These are phyloP conservation scores for Canna indica DNA, from an alignment of 176 grass and related monocot genomes.

Conservation along the genomic window DNA sequence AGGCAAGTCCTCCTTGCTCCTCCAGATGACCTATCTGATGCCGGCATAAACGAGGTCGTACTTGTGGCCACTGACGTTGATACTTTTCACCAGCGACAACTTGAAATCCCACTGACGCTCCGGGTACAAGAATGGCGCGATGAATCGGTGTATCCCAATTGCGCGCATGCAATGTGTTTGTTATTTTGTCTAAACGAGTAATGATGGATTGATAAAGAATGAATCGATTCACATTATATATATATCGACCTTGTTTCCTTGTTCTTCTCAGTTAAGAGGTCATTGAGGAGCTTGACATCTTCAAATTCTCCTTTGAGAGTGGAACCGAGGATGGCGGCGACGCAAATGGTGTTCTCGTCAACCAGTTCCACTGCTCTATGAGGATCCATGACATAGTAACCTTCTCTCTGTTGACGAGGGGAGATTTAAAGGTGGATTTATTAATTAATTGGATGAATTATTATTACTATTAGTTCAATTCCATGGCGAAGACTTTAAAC, in stretches of 20 bases:
- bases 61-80: slow-evolving; percentile 82
- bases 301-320: slow-evolving; percentile 86
- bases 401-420: too few relatives aligned
- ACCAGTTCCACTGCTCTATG: slow-evolving; percentile 67
- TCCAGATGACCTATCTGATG: slow-evolving; percentile 78
- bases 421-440: too few relatives aligned
- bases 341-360: slow-evolving; percentile 90
- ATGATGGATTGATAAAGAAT: too few relatives aligned
- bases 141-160: slow-evolving; percentile 95
- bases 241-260: slow-evolving; percentile 59
- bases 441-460: too few relatives aligned
- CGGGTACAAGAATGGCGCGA: slow-evolving; percentile 81
- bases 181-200: too few relatives aligned
- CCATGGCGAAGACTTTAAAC: too few relatives aligned
- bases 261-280: slow-evolving; percentile 65
- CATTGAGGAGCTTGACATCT: slow-evolving; percentile 73
- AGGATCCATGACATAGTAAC: slow-evolving; percentile 74
- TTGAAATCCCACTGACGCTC: slow-evolving; percentile 84
- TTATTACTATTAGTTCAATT: too few relatives aligned
- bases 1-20: slow-evolving; percentile 67
- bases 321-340: slow-evolving; percentile 84
- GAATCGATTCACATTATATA: too few relatives aligned
- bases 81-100: slow-evolving; percentile 79
- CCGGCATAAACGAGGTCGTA: slow-evolving; percentile 89
- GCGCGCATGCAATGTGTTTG: neutral